phyloP scores from a whole-genome alignment of 1,284 basidiomycete genomes.

The Heliocybe sulcata region DNA sequence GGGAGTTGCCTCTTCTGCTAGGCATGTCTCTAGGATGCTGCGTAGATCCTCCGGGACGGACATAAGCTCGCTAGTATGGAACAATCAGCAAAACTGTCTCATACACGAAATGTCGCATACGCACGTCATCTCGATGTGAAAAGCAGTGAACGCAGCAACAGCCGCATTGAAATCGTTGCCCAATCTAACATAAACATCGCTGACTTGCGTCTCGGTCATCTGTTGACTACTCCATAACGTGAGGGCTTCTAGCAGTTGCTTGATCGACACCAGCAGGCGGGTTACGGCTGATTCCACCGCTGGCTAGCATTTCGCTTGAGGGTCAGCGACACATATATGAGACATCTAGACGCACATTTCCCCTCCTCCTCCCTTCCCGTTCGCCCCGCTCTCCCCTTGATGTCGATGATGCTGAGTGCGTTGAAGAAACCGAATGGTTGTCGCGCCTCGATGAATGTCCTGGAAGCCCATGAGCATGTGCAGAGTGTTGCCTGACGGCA shows the following conservation, averaged over 20 bases:
- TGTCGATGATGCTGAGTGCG: slow-evolving; percentile 12
- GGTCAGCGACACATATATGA: not conserved
- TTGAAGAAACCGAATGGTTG: slow-evolving; percentile 14
- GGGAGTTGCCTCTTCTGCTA: slow-evolving; percentile 84
- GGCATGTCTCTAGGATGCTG: slow-evolving; percentile 80
- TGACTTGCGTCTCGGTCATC: slow-evolving; percentile 80
- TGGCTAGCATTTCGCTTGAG: slow-evolving; percentile 32
- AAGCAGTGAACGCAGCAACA: slow-evolving; percentile 81
- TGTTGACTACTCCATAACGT: slow-evolving; percentile 82
- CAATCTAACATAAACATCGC: slow-evolving; percentile 93
- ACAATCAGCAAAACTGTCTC: slow-evolving; percentile 5
- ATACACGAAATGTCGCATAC: slow-evolving; percentile 23
- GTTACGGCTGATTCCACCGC: slow-evolving; percentile 91
- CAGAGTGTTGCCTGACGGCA: not conserved
- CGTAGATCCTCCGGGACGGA: slow-evolving; percentile 88
- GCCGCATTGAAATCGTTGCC: slow-evolving; percentile 98
- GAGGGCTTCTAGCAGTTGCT: slow-evolving; percentile 87
- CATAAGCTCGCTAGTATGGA: slow-evolving; percentile 67
- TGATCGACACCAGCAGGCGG: slow-evolving; percentile 89
- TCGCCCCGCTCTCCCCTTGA: too few species aligned
- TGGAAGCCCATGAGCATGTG: not conserved
- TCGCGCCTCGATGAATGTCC: slow-evolving; percentile 8
- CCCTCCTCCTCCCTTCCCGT: slow-evolving; percentile 11
- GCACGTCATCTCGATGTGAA: slow-evolving; percentile 89
- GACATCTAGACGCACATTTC: slow-evolving; percentile 9